phyloP scores from a whole-genome alignment of 2,329 filamentous ascomycete species.

The Amphichorda felina region DNA sequence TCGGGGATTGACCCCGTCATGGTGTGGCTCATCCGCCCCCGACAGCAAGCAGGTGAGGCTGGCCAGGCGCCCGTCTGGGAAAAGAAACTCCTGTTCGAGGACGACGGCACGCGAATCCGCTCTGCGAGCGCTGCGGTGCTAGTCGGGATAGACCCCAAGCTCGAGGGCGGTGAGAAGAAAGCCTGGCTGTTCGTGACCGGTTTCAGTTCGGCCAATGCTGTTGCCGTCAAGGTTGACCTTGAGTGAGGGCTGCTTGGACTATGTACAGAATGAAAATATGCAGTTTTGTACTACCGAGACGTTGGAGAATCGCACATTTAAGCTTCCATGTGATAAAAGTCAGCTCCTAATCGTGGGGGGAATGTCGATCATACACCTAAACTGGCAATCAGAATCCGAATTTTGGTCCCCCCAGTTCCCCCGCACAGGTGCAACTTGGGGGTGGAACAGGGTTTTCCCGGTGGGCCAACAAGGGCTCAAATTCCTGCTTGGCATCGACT shows the following conservation, averaged over 20 bases:
- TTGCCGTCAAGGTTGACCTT: conserved; percentile 42
- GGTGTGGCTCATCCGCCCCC: conserved; percentile 23
- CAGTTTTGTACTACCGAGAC: too few relatives aligned
- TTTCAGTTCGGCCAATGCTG: conserved; percentile 32
- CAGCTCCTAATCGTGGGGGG: too few relatives aligned
- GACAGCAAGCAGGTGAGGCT: background rate
- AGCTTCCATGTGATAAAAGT: too few relatives aligned
- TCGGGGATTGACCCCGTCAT: conserved; percentile 27
- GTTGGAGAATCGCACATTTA: too few relatives aligned
- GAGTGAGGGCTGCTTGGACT: conserved; percentile 4
- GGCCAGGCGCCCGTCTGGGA: conserved; percentile 19
- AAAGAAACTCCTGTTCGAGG: conserved; percentile 40
- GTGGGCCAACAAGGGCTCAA: too few relatives aligned
- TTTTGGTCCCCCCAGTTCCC: too few relatives aligned
- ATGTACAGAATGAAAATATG: too few relatives aligned
- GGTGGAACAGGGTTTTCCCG: too few relatives aligned
- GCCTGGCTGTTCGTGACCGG: conserved; percentile 46
- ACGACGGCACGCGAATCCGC: conserved; percentile 39
- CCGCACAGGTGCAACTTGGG: too few relatives aligned
- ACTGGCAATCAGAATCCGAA: too few relatives aligned
- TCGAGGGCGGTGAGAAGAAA: conserved; percentile 28
- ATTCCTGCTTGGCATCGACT: too few relatives aligned
- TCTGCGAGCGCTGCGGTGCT: conserved; percentile 38
- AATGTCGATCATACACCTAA: too few relatives aligned
- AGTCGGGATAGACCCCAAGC: conserved; percentile 35